Evolutionary conservation across 1,139 yeast genomes (phyloP).

Genomic region (Debaryomycetaceae sp.): DNA sequence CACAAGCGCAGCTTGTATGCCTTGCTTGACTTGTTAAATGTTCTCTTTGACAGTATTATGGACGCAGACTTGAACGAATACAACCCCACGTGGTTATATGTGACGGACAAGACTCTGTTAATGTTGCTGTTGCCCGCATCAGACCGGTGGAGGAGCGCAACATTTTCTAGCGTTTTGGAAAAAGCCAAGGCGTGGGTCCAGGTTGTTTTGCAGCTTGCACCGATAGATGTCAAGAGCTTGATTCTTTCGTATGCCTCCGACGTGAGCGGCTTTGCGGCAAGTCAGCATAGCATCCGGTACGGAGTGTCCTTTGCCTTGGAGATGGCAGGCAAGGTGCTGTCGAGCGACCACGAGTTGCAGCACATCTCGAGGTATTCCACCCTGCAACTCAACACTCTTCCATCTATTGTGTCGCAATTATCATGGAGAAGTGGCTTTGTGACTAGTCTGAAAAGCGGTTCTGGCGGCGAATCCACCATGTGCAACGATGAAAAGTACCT

Average conservation of each 20-base stretch:
- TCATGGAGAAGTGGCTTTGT: conserved; percentile 56
- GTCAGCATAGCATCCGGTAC: conserved; percentile 38
- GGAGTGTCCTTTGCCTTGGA: conserved; percentile 88
- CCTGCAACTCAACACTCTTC: conserved; percentile 41
- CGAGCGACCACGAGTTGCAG: conserved; percentile 50
- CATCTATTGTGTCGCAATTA: conserved; percentile 69
- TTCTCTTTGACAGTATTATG: conserved; percentile 67
- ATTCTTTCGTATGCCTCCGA: conserved; percentile 65
- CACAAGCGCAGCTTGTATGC: conserved; percentile 65
- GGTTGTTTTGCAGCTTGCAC: conserved; percentile 41
- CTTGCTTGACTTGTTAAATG: conserved; percentile 65
- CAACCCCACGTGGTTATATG: conserved; percentile 66
- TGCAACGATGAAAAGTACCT: conserved; percentile 20
- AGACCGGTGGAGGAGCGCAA: conserved; percentile 60
- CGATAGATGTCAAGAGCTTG: conserved; percentile 66
- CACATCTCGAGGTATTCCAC: conserved; percentile 17
- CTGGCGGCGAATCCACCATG: conserved; percentile 21
- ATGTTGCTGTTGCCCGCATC: conserved; percentile 67
- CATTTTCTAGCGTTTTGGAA: conserved; percentile 49
- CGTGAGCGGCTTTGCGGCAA: conserved; percentile 15
- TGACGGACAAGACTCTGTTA: conserved; percentile 47
- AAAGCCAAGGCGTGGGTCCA: conserved; percentile 62
- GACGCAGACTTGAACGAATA: conserved; percentile 86
- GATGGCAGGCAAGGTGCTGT: conserved; percentile 65
- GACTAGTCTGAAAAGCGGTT: conserved; percentile 26